Percentiles rank a stretch among this genome's conserved stretches.
These are phyloP conservation scores for Millerozyma miso DNA, from an alignment of 805 yeast species.

Conservation along the genomic window DNA sequence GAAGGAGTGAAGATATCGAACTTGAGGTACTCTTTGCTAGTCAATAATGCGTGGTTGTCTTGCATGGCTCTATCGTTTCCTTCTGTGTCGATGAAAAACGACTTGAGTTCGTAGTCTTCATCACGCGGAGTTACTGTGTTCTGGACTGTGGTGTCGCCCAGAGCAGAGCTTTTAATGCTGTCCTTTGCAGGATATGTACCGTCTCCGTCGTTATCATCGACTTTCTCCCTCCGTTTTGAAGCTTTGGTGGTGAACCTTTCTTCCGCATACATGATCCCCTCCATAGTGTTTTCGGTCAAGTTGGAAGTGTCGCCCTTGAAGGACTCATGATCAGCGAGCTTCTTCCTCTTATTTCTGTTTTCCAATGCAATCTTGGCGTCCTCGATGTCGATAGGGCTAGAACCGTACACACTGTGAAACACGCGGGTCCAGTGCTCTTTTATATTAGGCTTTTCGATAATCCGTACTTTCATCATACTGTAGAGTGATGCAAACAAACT, in stretches of 20 bases:
- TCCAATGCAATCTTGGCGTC: constrained; percentile 30
- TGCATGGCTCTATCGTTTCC: constrained; percentile 21
- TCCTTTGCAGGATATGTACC: constrained; percentile 13
- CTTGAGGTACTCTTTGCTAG: constrained; percentile 11
- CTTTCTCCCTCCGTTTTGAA: constrained; percentile 5
- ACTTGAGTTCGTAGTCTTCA: constrained; percentile 7
- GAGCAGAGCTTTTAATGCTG: constrained; percentile 8
- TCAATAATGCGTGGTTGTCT: constrained; percentile 13
- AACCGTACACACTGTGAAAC: constrained; percentile 27
- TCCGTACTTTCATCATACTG: constrained; percentile 33
- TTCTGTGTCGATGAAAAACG: constrained; percentile 18
- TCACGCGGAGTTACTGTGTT: constrained; percentile 1
- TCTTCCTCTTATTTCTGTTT: constrained; percentile 23
- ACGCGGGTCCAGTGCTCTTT: constrained; percentile 32
- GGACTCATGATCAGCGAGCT: constrained; percentile 27
- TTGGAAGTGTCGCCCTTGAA: constrained; percentile 41
- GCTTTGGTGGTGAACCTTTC: constrained; percentile 19
- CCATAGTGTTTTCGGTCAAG: constrained; percentile 33
- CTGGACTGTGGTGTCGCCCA: constrained; percentile 10
- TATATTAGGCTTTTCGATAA: constrained; percentile 20
- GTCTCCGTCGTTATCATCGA: constrained; percentile 8
- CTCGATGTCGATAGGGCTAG: constrained; percentile 23
- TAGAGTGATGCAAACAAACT: constrained; percentile 35
- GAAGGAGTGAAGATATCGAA: constrained; percentile 28
- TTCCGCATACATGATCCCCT: constrained; percentile 34